Conservation (phyloP, 2,329 filamentous ascomycete species). For the Diaporthe citri region DNA sequence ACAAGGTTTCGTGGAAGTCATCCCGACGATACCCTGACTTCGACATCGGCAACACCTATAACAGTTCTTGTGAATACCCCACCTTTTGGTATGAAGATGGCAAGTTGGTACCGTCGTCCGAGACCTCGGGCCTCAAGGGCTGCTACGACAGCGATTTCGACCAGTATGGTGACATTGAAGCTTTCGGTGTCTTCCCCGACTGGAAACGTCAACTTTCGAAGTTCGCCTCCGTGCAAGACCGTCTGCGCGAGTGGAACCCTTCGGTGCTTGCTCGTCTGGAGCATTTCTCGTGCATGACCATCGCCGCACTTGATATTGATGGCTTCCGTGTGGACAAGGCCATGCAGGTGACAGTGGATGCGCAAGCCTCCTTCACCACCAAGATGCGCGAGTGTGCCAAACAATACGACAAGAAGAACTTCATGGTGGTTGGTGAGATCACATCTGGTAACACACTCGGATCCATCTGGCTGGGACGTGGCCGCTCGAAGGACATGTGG, state of each 20-base stretch:
- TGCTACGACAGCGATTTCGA: constrained; percentile 74
- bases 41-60: constrained; percentile 63
- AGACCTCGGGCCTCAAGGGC: constrained; percentile 60
- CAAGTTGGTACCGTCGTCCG: constrained; percentile 59
- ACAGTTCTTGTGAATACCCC: constrained; percentile 67
- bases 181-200: constrained; percentile 72
- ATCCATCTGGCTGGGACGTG: constrained; percentile 71
- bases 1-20: constrained; percentile 68
- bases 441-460: constrained; percentile 72
- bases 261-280: constrained; percentile 68
- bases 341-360: constrained; percentile 69
- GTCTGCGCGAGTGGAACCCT: constrained; percentile 72
- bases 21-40: constrained; percentile 69
- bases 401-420: constrained; percentile 69
- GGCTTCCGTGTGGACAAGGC: constrained; percentile 76
- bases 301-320: constrained; percentile 72
- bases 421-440: constrained; percentile 74
- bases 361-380: constrained; percentile 68
- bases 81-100: constrained; percentile 72
- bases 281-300: constrained; percentile 72
- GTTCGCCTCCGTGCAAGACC: constrained; percentile 75
- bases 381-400: constrained; percentile 68
- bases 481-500: constrained; percentile 57
- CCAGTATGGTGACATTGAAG: constrained; percentile 71
- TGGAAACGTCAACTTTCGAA: constrained; percentile 74